Evolutionary conservation across 345 rosid genomes (phyloP).

Genomic region (Pistacia vera): DNA sequence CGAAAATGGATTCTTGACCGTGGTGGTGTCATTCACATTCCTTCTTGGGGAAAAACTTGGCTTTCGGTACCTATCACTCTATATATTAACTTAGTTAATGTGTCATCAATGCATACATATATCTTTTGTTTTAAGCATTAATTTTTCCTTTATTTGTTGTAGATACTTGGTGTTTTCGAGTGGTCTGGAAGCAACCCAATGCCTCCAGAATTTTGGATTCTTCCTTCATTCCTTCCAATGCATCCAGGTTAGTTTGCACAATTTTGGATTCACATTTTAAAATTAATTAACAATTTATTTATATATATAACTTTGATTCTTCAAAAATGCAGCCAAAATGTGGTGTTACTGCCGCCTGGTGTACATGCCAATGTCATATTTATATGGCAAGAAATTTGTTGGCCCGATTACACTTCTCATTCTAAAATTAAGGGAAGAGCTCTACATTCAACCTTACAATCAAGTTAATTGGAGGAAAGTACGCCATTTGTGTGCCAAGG

Average conservation of each 20-base stretch:
- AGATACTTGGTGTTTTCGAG: conserved; percentile 36
- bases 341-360: conserved; percentile 37
- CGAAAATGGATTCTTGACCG: conserved; percentile 40
- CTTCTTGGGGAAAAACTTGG: conserved; percentile 51
- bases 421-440: conserved; percentile 31
- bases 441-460: conserved; percentile 29
- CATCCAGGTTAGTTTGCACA: conserved; percentile 26
- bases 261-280: no score
- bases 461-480: conserved; percentile 28
- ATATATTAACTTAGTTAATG: no score
- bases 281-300: background rate
- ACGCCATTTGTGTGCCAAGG: conserved; percentile 32
- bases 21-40: conserved; percentile 37
- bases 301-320: background rate
- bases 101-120: background rate
- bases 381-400: conserved; percentile 38
- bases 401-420: conserved; percentile 33
- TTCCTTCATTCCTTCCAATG: conserved; percentile 44
- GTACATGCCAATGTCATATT: conserved; percentile 43
- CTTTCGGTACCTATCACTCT: conserved; percentile 25
- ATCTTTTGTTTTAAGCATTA: no score
- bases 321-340: conserved; percentile 31
- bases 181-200: conserved; percentile 42
- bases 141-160: background rate
- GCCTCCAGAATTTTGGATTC: conserved; percentile 43